Base-by-base conservation (phyloP, 257 asterid species). In the Cruciata laevipes region DNA sequence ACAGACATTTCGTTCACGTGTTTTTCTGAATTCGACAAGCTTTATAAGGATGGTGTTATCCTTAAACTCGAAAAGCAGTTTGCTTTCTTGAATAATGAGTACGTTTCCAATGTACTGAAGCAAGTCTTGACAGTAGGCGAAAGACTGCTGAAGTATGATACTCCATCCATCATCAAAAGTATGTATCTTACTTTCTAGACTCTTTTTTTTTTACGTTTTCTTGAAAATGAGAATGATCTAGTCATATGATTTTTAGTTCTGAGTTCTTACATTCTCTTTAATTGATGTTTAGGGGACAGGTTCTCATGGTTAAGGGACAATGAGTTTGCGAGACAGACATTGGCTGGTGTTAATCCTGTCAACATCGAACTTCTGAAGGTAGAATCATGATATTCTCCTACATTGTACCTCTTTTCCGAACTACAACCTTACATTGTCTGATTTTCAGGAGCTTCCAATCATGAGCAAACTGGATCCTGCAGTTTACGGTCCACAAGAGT, bases 261-360 rank as follows among this genome's bases (percentile, higher is more conserved):
- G 61, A 64, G 37, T 66, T 21, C 51, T 67, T 40, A 53, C 24
- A 64, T 51, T 44, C 59, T 42, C 35, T 20, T 25, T 30, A 8
- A 40, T 69, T 56, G 47, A 40, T 31, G 30, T 12, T 69, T 76
- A 91, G 98, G 87, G 73, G 98, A 91, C 81, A 85, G 96, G 79
- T 90, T 90, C 71, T 72, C 91, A 35, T 90, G 97, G 97, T 72
- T 90, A 20, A 73, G 97, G 74, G 97, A 90, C 76, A 81, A 80
- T 27, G 97, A 90, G 86, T 90, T 90, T 76, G 94, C 95, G 21
- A 91, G 97, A n/a, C 97, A 90, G 79, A 68, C 74, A 44, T 71
- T 90, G 78, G 95, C 97, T 4, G 97, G 97, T 31, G 88, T 90
- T 20, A 90, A 90, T 76, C 97, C 97, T 12, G 95, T 85, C 7